phyloP scores from a whole-genome alignment of 768 basidiomycete species.

The Podaxis sp. region DNA sequence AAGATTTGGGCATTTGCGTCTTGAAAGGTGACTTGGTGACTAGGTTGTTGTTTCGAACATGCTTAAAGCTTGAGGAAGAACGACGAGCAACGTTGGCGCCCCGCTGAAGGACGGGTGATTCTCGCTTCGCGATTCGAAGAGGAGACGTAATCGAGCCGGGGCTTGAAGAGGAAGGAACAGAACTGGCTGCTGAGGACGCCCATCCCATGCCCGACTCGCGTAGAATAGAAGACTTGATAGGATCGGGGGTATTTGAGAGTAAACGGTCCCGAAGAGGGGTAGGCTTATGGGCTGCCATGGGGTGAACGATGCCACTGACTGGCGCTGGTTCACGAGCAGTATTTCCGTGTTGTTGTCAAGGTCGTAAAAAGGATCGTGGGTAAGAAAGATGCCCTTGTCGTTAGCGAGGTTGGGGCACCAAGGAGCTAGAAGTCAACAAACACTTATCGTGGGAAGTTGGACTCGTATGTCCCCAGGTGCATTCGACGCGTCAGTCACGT shows the following conservation, averaged over 20 bases:
- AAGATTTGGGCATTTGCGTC: slow-evolving; percentile 55
- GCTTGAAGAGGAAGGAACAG: slow-evolving; percentile 31
- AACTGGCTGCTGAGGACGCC: slow-evolving; percentile 41
- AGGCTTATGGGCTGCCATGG: slow-evolving; percentile 37
- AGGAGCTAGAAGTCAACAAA: slow-evolving; percentile 38
- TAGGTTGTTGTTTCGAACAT: slow-evolving; percentile 73
- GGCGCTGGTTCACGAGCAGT: slow-evolving; percentile 1
- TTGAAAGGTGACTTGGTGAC: slow-evolving; percentile 89
- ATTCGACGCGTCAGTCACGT: slow-evolving; percentile 39
- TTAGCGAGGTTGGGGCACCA: slow-evolving; percentile 16
- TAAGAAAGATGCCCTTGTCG: slow-evolving; percentile 17
- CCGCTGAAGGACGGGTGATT: slow-evolving; percentile 42
- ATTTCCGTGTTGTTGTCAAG: slow-evolving; percentile 4
- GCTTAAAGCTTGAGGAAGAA: slow-evolving; percentile 76
- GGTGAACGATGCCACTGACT: slow-evolving; percentile 16
- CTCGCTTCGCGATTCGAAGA: slow-evolving; percentile 74
- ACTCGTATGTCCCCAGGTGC: slow-evolving; percentile 11
- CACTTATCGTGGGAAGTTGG: slow-evolving; percentile 37
- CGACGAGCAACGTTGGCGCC: slow-evolving; percentile 64
- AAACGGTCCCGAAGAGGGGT: slow-evolving; percentile 58
- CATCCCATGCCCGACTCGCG: slow-evolving; percentile 68
- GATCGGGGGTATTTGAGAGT: slow-evolving; percentile 63
- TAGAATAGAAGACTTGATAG: slow-evolving; percentile 61
- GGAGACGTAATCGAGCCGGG: slow-evolving; percentile 54
- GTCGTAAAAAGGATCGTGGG: slow-evolving; percentile 16